Evolutionary conservation across 306 rosid species (phyloP), one percentile per base, ranked within the genome.

Genomic region (Sindora glabra): DNA sequence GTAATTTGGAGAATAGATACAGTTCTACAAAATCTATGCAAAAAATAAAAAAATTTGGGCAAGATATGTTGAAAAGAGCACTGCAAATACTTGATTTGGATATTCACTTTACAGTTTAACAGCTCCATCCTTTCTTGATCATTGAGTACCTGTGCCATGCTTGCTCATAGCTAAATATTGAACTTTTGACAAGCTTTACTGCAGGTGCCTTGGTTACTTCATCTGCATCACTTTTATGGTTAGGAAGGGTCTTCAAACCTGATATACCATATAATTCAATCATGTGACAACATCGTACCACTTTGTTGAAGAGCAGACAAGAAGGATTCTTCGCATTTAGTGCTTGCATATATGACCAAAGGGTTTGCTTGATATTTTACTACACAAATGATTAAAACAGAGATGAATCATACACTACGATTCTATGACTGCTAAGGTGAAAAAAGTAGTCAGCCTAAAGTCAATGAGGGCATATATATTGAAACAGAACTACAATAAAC

Each of bases 361-460:
- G 98, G 98, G 72, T 74, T 83, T 41, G 95, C 96, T 81, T 91
- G 98, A 83, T 85, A 85, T 73, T 88, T 91, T 47, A 91, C 98
- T 91, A 83, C 60, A 70, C n/a, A 48, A 53, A 52, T 59, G 22
- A 51, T 64, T 68, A 71, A 39, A 69, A 44, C 51, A 65, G 70
- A 52, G 56, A 55, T 32, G 59, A 50, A 36, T 67, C 48, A 61
- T 29, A 51, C 14, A 46, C 44, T 63, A 67, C 42, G 55, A 44
- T 32, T 7, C 21, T 55, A 30, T 71, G 24, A 30, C 64, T 58
- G 33, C 49, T 37, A 41, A 38, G n/a, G 48, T n/a, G n/a, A n/a
- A n/a, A n/a, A 9, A 65, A 42, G 15, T 33, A 27, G 23, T 40
- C 49, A 40, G 26, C 40, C 21, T 68, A 10, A 49, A 64, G 14